A percentile compares a stretch with the other conserved stretches of the same genome.
phyloP scores from a whole-genome alignment of 2,329 filamentous ascomycete genomes.

The Hysterium pulicare region DNA sequence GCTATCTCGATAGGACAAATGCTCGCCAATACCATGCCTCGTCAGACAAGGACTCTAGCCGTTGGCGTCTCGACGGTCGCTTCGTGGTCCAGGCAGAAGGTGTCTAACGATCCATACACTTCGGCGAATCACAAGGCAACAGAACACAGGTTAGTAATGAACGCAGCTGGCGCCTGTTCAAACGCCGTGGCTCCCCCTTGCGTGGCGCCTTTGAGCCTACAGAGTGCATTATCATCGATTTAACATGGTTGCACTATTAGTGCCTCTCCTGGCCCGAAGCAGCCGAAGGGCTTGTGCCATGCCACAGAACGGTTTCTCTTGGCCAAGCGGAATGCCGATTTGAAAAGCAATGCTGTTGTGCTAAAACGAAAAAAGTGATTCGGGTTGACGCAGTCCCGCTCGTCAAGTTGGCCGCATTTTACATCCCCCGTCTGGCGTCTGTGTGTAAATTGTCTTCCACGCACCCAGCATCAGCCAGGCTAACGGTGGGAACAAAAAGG shows the following conservation, averaged over 20 bases:
- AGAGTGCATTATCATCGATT: constrained; percentile 15
- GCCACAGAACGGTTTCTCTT: constrained; percentile 8
- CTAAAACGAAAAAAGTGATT: too few species aligned
- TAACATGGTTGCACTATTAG: constrained; percentile 31
- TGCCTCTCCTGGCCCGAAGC: constrained; percentile 13
- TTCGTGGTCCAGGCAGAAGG: constrained; percentile 3
- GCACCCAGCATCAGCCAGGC: constrained; percentile 9
- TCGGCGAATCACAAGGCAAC: constrained; percentile 22
- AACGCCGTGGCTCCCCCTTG: constrained; percentile 23
- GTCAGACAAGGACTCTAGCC: neutral
- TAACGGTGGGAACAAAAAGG: constrained; percentile 16
- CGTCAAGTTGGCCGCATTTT: constrained; percentile 10
- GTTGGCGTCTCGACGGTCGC: constrained; percentile 5
- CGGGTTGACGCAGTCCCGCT: too few species aligned
- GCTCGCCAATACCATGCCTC: constrained; percentile 1
- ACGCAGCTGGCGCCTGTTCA: constrained; percentile 6
- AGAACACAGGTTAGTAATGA: constrained; percentile 14
- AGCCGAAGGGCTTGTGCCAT: constrained; percentile 14
- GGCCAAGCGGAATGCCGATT: constrained; percentile 22
- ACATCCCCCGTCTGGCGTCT: constrained; percentile 13
- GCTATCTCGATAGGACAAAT: neutral
- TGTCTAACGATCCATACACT: neutral
- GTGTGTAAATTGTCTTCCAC: constrained; percentile 13
- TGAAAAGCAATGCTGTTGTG: constrained; percentile 28
- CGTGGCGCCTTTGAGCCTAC: constrained; percentile 13